Evolutionary conservation across 2,329 filamentous ascomycete species (phyloP).

Genomic region (Alternaria postmessia): DNA sequence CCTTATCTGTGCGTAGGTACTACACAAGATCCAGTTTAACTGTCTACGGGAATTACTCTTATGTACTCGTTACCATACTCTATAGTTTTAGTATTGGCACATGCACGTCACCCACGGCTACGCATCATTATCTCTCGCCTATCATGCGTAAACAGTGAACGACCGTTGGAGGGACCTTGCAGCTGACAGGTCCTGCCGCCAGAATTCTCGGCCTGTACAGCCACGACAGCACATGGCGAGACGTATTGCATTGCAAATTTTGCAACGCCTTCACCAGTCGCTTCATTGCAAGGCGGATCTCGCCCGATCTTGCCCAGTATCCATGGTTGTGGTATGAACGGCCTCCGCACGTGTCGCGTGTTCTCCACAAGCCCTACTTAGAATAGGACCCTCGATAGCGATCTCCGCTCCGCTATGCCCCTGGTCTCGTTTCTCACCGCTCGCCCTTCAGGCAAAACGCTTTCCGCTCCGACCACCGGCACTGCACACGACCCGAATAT

Average conservation of each 20-base stretch:
- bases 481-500: constrained; percentile 17
- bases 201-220: constrained; percentile 3
- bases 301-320: not conserved
- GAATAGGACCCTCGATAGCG: constrained; percentile 16
- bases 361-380: constrained; percentile 19
- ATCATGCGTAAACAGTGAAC: constrained; percentile 3
- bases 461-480: constrained; percentile 33
- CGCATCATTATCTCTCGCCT: constrained; percentile 28
- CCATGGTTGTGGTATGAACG: constrained; percentile 7
- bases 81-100: constrained; percentile 28
- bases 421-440: constrained; percentile 28
- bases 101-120: constrained; percentile 37
- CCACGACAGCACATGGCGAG: not conserved
- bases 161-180: constrained; percentile 15
- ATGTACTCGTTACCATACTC: constrained; percentile 42
- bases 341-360: constrained; percentile 29
- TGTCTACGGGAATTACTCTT: constrained; percentile 42
- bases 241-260: not conserved
- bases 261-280: not conserved
- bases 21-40: constrained; percentile 10
- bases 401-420: constrained; percentile 38
- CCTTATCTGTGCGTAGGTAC: constrained; percentile 26
- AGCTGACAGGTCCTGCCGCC: constrained; percentile 5
- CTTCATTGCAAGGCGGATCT: not conserved
- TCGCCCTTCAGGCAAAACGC: constrained; percentile 33